These are phyloP conservation scores for Fusarium scirpi DNA, from an alignment of 2,329 filamentous ascomycete species.

Conservation along the genomic window DNA sequence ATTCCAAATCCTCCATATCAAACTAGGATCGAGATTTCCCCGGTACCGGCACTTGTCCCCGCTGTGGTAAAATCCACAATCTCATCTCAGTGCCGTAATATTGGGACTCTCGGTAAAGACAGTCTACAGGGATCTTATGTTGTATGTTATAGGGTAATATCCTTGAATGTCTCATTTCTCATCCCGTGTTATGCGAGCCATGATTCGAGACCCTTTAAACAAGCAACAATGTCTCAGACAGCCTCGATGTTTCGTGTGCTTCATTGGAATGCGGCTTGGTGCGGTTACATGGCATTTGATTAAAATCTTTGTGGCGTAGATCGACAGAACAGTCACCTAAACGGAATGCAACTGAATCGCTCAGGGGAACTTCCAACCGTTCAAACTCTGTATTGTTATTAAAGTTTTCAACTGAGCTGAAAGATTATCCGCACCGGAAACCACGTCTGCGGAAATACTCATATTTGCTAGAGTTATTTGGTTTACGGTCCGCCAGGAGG, in stretches of 20 bases:
- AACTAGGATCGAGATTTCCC: not conserved
- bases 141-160: too few relatives aligned
- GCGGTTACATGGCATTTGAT: not conserved
- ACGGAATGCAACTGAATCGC: not conserved
- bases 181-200: not conserved
- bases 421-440: not conserved
- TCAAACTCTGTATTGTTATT: not conserved
- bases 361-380: slow-evolving; percentile 4
- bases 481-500: not conserved
- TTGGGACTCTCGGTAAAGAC: too few relatives aligned
- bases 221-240: not conserved
- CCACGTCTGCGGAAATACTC: slow-evolving; percentile 10
- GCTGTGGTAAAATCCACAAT: not conserved
- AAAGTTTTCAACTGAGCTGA: not conserved
- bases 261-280: not conserved
- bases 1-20: not conserved
- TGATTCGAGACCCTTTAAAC: not conserved
- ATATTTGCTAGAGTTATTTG: not conserved
- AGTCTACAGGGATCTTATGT: too few relatives aligned
- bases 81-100: not conserved
- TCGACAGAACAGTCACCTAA: not conserved
- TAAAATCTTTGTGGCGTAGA: not conserved
- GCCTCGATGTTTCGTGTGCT: not conserved
- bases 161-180: slow-evolving; percentile 4
- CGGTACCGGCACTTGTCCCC: not conserved